Percentiles rank a stretch among this genome's conserved stretches.
phyloP scores from a whole-genome alignment of 345 rosid species.

The Gynandropsis gynandra region DNA sequence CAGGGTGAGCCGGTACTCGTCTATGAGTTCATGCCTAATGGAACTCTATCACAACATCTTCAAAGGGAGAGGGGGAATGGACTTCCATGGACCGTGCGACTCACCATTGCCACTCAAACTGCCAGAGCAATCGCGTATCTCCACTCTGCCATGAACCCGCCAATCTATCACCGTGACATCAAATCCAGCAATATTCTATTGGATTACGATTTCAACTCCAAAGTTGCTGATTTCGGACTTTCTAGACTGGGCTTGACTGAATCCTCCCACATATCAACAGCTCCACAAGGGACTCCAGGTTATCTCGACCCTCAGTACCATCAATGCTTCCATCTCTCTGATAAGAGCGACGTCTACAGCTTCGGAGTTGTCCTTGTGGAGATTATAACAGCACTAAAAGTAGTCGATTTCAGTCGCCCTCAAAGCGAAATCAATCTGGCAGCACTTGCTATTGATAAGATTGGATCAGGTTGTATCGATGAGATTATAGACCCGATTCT shows the following conservation, averaged over 20 bases:
- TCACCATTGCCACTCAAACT: conserved; percentile 79
- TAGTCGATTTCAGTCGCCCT: conserved; percentile 79
- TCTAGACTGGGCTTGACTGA: conserved; percentile 81
- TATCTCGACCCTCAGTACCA: conserved; percentile 83
- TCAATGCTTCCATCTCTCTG: conserved; percentile 70
- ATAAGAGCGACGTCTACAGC: conserved; percentile 82
- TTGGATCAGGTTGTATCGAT: conserved; percentile 79
- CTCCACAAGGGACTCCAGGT: conserved; percentile 91
- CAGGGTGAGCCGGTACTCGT: conserved; percentile 84
- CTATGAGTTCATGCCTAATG: conserved; percentile 86
- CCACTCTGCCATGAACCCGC: conserved; percentile 80
- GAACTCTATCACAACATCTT: conserved; percentile 78
- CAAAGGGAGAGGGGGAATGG: conserved; percentile 68
- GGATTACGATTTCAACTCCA: conserved; percentile 62
- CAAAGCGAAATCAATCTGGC: conserved; percentile 84
- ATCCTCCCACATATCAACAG: conserved; percentile 78
- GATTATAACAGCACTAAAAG: conserved; percentile 84
- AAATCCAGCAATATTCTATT: conserved; percentile 89
- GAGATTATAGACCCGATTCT: conserved; percentile 74
- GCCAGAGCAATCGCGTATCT: conserved; percentile 86
- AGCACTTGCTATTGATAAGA: conserved; percentile 75
- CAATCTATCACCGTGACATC: conserved; percentile 86
- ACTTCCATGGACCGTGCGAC: conserved; percentile 76
- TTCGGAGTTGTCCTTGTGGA: conserved; percentile 92
- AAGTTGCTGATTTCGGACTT: conserved; percentile 96